phyloP scores from a whole-genome alignment of 2,329 filamentous ascomycete species.

The Xylaria sp. region DNA sequence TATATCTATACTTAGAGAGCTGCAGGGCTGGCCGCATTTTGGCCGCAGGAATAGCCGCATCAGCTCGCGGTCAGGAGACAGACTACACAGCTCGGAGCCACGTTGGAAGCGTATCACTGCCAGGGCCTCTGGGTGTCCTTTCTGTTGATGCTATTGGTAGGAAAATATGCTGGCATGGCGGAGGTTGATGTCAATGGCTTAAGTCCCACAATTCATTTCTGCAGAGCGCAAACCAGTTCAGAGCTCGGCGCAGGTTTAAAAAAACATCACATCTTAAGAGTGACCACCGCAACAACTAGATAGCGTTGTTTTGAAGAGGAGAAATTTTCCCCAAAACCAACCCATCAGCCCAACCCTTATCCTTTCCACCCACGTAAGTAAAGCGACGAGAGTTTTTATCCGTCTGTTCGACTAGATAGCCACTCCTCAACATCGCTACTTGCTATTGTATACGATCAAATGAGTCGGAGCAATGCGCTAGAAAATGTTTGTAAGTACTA shows the following conservation, averaged over 20 bases:
- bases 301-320: not conserved
- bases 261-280: conserved; percentile 3
- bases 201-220: not conserved
- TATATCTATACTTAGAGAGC: conserved; percentile 15
- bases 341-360: not conserved
- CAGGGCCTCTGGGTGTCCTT: not conserved
- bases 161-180: not conserved
- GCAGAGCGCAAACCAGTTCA: not conserved
- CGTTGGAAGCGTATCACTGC: conserved; percentile 3
- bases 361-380: not conserved
- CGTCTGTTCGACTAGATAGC: conserved; percentile 1
- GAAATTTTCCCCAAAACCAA: not conserved
- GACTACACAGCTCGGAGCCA: conserved; percentile 21
- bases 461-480: not conserved
- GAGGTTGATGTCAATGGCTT: not conserved
- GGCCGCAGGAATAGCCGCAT: conserved; percentile 46
- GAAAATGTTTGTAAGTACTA: not conserved
- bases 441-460: not conserved
- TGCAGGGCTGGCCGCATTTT: conserved; percentile 41
- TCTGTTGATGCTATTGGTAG: not conserved
- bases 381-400: not conserved
- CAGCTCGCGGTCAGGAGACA: conserved; percentile 43
- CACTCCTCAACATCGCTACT: not conserved
- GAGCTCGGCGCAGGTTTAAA: not conserved
- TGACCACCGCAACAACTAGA: not conserved